phyloP scores from a whole-genome alignment of 2,329 filamentous ascomycete species.

The Talaromyces sp. region DNA sequence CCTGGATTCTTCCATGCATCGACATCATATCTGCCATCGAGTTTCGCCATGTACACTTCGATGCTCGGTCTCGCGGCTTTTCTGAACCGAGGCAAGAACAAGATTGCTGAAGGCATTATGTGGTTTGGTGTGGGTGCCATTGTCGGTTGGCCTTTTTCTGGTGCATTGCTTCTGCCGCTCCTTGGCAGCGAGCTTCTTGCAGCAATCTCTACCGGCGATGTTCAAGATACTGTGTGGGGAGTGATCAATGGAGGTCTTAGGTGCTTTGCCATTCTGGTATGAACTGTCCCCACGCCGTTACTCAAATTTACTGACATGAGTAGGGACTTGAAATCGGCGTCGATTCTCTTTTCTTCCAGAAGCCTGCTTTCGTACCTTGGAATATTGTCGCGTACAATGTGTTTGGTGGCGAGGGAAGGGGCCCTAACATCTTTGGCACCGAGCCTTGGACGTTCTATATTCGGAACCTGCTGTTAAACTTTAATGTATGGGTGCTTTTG shows the following conservation, averaged over 20 bases:
- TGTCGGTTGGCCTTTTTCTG: slow-evolving; percentile 91
- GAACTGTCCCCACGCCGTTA: slow-evolving; percentile 23
- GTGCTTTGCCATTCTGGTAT: slow-evolving; percentile 64
- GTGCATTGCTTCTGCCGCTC: slow-evolving; percentile 75
- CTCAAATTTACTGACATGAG: slow-evolving; percentile 20
- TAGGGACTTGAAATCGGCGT: slow-evolving; percentile 65
- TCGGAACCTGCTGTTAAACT: slow-evolving; percentile 85
- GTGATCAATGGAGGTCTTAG: slow-evolving; percentile 63
- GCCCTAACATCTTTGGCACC: slow-evolving; percentile 88
- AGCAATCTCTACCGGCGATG: slow-evolving; percentile 48
- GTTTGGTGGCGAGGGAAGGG: slow-evolving; percentile 69
- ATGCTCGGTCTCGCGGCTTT: slow-evolving; percentile 85
- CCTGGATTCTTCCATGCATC: slow-evolving; percentile 93
- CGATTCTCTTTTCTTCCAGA: slow-evolving; percentile 82
- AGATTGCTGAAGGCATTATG: slow-evolving; percentile 76
- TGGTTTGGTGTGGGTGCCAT: slow-evolving; percentile 85
- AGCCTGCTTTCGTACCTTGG: slow-evolving; percentile 70
- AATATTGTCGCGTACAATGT: slow-evolving; percentile 97
- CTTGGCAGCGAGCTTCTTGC: slow-evolving; percentile 68
- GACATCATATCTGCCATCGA: slow-evolving; percentile 81
- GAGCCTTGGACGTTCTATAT: slow-evolving; percentile 98
- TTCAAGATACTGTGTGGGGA: slow-evolving; percentile 57
- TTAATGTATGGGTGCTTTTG: slow-evolving; percentile 88
- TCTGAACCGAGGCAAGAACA: slow-evolving; percentile 81
- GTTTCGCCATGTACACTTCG: slow-evolving; percentile 91